Conservation (phyloP, 139 green algal genomes). For the Picochlorum sp. region DNA sequence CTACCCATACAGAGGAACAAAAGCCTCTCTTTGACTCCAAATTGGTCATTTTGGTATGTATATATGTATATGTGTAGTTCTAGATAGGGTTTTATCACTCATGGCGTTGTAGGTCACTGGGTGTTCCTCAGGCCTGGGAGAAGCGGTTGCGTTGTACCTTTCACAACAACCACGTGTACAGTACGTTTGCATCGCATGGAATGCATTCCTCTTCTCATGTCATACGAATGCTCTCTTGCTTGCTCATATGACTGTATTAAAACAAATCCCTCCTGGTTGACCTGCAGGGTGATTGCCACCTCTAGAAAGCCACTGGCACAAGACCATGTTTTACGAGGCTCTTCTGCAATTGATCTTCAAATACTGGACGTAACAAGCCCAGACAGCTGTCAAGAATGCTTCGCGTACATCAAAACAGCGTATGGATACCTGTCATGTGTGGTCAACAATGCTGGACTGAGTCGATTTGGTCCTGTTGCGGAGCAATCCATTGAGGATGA, state of each 20-base stretch:
- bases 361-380: slow-evolving; percentile 33
- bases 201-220: too few relatives aligned
- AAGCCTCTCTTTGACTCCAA: too few relatives aligned
- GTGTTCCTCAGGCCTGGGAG: slow-evolving; percentile 40
- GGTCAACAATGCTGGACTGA: slow-evolving; percentile 34
- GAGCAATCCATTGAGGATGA: slow-evolving; percentile 31
- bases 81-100: too few relatives aligned
- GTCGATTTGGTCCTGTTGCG: slow-evolving; percentile 27
- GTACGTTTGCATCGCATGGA: too few relatives aligned
- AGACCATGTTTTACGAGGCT: slow-evolving; percentile 19
- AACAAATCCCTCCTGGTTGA: too few relatives aligned
- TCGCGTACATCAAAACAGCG: slow-evolving; percentile 15
- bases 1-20: too few relatives aligned
- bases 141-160: slow-evolving; percentile 24
- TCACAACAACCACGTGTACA: too few relatives aligned
- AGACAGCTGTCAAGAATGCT: slow-evolving; percentile 18
- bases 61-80: too few relatives aligned
- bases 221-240: too few relatives aligned
- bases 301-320: slow-evolving; percentile 16
- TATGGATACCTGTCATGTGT: slow-evolving; percentile 31
- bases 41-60: too few relatives aligned
- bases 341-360: slow-evolving; percentile 6
- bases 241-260: too few relatives aligned
- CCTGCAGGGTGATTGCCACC: slow-evolving; percentile 19
- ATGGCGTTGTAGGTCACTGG: slow-evolving; percentile 30